Evolutionary conservation across 179 eudicot species (phyloP), one percentile per base, ranked within the genome.

Genomic region (Dionaea muscipula): DNA sequence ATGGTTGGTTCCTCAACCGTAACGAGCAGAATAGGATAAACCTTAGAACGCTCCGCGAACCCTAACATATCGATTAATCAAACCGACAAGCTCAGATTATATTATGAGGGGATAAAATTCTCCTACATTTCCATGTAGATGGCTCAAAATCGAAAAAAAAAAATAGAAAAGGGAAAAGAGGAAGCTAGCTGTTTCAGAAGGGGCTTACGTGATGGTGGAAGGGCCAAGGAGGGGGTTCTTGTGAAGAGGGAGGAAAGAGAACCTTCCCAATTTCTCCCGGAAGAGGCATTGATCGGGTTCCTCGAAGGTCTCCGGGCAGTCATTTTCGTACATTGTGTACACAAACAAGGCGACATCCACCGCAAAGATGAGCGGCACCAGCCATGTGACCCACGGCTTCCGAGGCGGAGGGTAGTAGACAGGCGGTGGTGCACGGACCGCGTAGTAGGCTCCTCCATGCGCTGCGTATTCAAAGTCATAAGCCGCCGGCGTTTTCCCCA

Each of bases 201-300:
- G 17, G 26, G 37, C 74, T 47, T 11, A 75, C 76, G 80, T 71
- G 12, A 20, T 0, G 16, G 74, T 52, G 1, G 73, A 38, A 38
- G 80, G 80, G 27, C 80, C 80, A 31, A 75, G 61, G 43, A 75
- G 69, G 14, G 68, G 80, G 45, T 75, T 75, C 7, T 13, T 22
- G 37, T 25, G 26, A 8, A 53, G 15, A 8, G 80, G 80, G 28
- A 64, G 46, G 52, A 75, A 75, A 4, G 80, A 64, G 57, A 64
- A 75, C 26, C 80, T 40, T 6, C 71, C 74, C 37, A 75, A 52
- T 1, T 33, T 0, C 0, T 61, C 55, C 0, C 18, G 35, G 5
- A 75, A 71, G n/a, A 71, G 20, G 36, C 80, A 75, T 1, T 33
- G 28, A 2, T 46, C 13, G 14, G 59, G 55, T 7, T 61, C 53